phyloP scores from a whole-genome alignment of 306 rosid genomes.

The Casuarina glauca region DNA sequence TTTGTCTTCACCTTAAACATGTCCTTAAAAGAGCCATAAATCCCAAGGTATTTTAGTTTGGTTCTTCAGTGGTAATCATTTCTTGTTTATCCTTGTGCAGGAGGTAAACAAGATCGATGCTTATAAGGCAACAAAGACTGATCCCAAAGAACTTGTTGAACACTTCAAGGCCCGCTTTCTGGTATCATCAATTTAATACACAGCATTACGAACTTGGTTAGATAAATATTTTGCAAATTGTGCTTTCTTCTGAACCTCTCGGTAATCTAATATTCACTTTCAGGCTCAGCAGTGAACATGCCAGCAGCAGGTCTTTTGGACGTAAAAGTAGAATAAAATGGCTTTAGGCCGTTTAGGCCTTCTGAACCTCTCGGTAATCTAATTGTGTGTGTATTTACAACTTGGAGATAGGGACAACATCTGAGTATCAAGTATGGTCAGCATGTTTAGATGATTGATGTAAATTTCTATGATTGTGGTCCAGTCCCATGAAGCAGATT shows the following conservation, averaged over 20 bases:
- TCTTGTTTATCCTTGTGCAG: constrained; percentile 35
- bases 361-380: too few species aligned
- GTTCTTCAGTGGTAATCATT: constrained; percentile 15
- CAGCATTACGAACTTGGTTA: background rate
- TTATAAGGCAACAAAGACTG: constrained; percentile 53
- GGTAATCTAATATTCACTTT: background rate
- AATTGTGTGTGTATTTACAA: background rate
- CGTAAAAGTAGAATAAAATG: background rate
- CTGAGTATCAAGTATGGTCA: background rate
- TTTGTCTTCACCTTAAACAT: background rate
- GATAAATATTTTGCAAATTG: background rate
- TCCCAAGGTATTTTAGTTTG: background rate
- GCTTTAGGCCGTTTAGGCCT: background rate
- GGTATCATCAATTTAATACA: constrained; percentile 35
- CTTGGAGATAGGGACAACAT: background rate
- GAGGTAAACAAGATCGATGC: constrained; percentile 64
- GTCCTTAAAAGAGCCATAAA: background rate
- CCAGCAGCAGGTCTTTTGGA: constrained; percentile 11
- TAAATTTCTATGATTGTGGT: too few species aligned
- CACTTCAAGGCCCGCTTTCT: constrained; percentile 46
- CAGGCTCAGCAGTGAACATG: constrained; percentile 46
- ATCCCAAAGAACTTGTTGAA: constrained; percentile 47
- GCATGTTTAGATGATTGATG: background rate
- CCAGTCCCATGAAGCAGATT: too few species aligned
- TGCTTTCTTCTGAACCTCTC: background rate